Evolutionary conservation across 148 eudicot genomes (phyloP).

Genomic region (Spergularia marina): DNA sequence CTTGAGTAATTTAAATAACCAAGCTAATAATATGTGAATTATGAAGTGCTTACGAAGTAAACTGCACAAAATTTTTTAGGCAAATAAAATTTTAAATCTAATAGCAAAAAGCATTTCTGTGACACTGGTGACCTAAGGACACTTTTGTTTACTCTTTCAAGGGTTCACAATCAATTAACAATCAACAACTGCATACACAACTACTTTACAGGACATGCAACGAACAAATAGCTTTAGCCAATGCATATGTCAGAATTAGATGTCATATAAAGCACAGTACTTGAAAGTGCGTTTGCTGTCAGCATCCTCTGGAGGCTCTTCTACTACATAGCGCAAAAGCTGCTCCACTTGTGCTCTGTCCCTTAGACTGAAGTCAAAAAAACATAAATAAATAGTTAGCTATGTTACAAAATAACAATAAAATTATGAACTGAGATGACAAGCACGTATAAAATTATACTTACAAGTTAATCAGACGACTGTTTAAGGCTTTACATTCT

Average conservation of each 20-base stretch:
- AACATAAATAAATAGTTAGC: neutral
- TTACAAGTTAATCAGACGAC: slow-evolving; percentile 97
- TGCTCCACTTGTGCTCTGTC: slow-evolving; percentile 96
- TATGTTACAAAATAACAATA: neutral
- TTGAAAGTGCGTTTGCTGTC: slow-evolving; percentile 86
- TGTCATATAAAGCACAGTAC: slow-evolving; percentile 39
- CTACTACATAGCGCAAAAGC: slow-evolving; percentile 74
- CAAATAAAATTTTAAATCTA: no score
- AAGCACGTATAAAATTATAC: slow-evolving; percentile 7
- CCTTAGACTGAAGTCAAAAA: slow-evolving; percentile 53
- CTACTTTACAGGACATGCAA: neutral
- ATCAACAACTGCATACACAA: no score
- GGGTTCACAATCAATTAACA: neutral
- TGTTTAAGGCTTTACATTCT: slow-evolving; percentile 97
- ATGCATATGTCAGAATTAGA: neutral
- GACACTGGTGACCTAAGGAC: neutral
- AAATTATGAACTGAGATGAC: slow-evolving; percentile 1
- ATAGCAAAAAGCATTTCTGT: neutral
- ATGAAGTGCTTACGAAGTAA: neutral
- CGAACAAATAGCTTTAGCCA: neutral
- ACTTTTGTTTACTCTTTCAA: neutral
- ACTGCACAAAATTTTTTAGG: neutral
- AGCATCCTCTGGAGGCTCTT: slow-evolving; percentile 85
- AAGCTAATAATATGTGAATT: neutral
- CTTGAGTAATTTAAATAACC: neutral